phyloP scores from a whole-genome alignment of 306 rosid genomes.

The Comarum palustre region DNA sequence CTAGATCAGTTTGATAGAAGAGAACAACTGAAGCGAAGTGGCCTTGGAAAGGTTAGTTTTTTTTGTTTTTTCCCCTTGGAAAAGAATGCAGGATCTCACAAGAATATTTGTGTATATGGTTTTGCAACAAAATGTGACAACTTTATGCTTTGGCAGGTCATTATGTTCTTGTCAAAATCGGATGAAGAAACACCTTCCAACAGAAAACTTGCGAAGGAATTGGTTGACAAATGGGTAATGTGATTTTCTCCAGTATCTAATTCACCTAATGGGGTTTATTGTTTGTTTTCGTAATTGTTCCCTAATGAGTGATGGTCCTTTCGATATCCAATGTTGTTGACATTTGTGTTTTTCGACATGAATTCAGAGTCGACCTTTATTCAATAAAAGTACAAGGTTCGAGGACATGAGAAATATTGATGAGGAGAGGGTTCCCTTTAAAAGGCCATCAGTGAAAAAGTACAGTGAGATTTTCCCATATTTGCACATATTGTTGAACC shows the following conservation, averaged over 20 bases:
- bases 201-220: constrained; percentile 81
- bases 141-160: constrained; percentile 51
- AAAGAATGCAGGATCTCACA: neutral
- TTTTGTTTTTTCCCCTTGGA: neutral
- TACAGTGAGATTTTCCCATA: constrained; percentile 20
- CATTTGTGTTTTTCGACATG: constrained; percentile 11
- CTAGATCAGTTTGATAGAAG: constrained; percentile 88
- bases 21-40: constrained; percentile 93
- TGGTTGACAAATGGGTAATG: constrained; percentile 95
- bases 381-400: constrained; percentile 90
- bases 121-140: constrained; percentile 19
- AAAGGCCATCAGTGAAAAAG: constrained; percentile 80
- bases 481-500: neutral
- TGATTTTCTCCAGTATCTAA: neutral
- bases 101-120: neutral
- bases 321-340: neutral
- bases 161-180: constrained; percentile 85
- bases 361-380: constrained; percentile 90
- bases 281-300: neutral
- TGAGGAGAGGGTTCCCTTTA: constrained; percentile 71
- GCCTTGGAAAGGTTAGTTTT: constrained; percentile 79
- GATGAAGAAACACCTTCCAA: constrained; percentile 86
- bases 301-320: neutral
- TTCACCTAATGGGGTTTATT: neutral
- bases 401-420: constrained; percentile 84